Evolutionary conservation across 106 monocot genomes (phyloP), one percentile per base, ranked within the genome.

Genomic region (Ottelia alismoides): DNA sequence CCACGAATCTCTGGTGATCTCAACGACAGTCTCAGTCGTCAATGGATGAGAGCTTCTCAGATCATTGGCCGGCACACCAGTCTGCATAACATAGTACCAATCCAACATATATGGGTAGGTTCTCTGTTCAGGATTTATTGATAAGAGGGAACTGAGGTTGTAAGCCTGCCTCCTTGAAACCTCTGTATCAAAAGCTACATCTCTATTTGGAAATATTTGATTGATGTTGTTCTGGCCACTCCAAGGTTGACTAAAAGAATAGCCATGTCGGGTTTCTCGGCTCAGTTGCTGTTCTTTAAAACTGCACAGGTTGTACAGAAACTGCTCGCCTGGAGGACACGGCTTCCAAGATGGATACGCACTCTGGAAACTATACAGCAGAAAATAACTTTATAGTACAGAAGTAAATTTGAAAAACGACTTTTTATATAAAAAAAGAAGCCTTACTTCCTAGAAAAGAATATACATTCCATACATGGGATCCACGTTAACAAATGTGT

Each of bases 261-360:
- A 71, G 22, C 63, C 54, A 10, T 31, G 51, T 46, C 60, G 47
- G 18, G 61, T n/a, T 22, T 72, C 63, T 1, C 52, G 66, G 5
- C 24, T 65, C 30, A 64, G 40, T 14, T 76, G 70, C 26, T 70
- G 62, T 48, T 98, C 94, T 44, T 47, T 72, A 61, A 98, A 98
- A 35, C 56, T 75, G 29, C 51, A 59, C 27, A 98, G 77, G 24
- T 32, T 80, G 12, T 69, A 58, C 21, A 98, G 60, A 43, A 90
- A 74, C 22, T 73, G 58, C 27, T 40, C 57, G 4, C 90, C 90
- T 12, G 70, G 64, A 2, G 27, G n/a, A 57, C 63, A 66, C 30
- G 98, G 85, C 68, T 90, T 75, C 90, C 90, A 98, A 9, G 67
- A 68, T 30, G 72, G 85, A 63, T 98, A 98, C 3, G 64, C 67